Evolutionary conservation across 257 asterid genomes (phyloP).

Genomic region (Jaltomata sinuosa): DNA sequence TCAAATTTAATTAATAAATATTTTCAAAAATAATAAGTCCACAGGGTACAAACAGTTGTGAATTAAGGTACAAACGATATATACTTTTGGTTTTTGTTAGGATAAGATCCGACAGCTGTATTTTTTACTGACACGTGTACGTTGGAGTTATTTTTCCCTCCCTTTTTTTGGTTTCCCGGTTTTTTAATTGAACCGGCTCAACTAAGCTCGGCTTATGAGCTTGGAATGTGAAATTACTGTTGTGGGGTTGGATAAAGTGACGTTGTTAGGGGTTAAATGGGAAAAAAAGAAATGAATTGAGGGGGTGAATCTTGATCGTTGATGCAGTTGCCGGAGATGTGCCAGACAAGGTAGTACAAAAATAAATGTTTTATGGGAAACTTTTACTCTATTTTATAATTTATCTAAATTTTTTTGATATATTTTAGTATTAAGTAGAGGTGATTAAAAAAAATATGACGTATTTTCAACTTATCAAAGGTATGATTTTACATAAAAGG

Average conservation of each 20-base stretch:
- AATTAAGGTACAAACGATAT: neutral
- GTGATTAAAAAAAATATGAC: too few species aligned
- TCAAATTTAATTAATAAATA: conserved; percentile 17
- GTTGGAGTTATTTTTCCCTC: neutral
- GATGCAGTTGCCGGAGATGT: conserved; percentile 7
- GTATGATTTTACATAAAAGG: too few species aligned
- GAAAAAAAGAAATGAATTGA: neutral
- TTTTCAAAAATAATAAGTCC: neutral
- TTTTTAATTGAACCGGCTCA: neutral
- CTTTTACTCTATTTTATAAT: too few species aligned
- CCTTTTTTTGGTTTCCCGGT: neutral
- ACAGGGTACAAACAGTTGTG: neutral
- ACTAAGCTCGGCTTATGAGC: neutral
- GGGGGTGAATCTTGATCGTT: conserved; percentile 2
- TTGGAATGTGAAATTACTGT: neutral
- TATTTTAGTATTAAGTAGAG: too few species aligned
- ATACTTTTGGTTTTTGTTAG: conserved; percentile 7
- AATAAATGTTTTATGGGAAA: too few species aligned
- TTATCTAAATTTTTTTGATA: too few species aligned
- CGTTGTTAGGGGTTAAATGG: neutral
- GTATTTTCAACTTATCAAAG: too few species aligned
- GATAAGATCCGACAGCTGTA: conserved; percentile 30
- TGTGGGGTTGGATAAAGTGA: neutral
- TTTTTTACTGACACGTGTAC: conserved; percentile 12
- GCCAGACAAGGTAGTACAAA: neutral